Conservation (phyloP, 257 asterid genomes). For the Lycium ferocissimum region DNA sequence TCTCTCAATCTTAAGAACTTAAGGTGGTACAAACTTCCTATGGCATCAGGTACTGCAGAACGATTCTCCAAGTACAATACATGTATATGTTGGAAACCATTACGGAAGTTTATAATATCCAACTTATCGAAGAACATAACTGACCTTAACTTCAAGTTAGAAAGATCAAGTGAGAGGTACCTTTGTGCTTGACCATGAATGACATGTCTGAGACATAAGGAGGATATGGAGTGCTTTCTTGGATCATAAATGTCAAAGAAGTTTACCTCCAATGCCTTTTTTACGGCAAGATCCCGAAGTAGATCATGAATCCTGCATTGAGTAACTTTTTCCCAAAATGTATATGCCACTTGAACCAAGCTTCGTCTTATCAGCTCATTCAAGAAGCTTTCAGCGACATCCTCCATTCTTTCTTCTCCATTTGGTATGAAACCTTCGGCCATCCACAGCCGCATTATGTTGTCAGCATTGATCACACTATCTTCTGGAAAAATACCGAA, state of each 20-base stretch:
- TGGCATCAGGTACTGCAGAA: too few relatives aligned
- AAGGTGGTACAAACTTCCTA: too few relatives aligned
- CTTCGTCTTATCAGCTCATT: slow-evolving; percentile 7
- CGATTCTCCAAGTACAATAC: neutral
- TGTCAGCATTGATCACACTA: neutral
- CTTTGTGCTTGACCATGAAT: slow-evolving; percentile 1
- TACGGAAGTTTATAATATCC: neutral
- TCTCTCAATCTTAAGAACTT: too few relatives aligned
- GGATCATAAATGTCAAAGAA: slow-evolving; percentile 18
- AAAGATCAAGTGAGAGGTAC: neutral
- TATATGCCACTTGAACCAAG: too few relatives aligned
- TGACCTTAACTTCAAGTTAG: neutral
- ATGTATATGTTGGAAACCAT: neutral
- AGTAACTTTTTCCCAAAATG: too few relatives aligned
- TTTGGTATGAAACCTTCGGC: neutral
- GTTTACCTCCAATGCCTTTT: neutral
- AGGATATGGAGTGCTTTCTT: neutral
- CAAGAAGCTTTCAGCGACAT: slow-evolving; percentile 2
- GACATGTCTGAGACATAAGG: neutral
- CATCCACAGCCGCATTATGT: neutral
- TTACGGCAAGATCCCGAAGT: too few relatives aligned
- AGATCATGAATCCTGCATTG: too few relatives aligned
- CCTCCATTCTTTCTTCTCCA: neutral
- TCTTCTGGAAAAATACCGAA: neutral
- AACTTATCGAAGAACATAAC: neutral